Conservation (phyloP, 2,329 filamentous ascomycete species). For the Colletotrichum aenigma region DNA sequence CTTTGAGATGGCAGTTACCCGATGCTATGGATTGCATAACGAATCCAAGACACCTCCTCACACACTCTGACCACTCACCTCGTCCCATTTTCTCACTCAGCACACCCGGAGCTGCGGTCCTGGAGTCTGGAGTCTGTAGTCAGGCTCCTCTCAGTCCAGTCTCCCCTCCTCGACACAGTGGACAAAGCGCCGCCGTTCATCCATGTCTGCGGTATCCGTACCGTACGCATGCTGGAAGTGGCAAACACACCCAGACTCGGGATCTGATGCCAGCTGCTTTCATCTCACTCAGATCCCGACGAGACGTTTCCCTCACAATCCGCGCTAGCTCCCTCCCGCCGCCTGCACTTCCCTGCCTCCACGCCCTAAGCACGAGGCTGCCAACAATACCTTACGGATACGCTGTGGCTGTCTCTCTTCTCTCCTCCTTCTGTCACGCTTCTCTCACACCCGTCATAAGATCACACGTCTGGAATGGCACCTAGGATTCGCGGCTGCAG, state of each 20-base stretch:
- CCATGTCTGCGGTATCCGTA: slow-evolving; percentile 8
- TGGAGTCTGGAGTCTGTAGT: background rate
- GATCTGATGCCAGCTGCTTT: background rate
- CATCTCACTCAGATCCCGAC: background rate
- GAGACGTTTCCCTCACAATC: background rate
- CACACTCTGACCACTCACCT: slow-evolving; percentile 9
- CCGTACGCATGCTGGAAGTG: background rate
- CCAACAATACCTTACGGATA: background rate
- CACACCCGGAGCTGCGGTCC: slow-evolving; percentile 19
- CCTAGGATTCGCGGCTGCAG: background rate
- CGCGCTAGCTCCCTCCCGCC: background rate
- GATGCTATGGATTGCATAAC: slow-evolving; percentile 15
- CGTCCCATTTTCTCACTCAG: slow-evolving; percentile 16
- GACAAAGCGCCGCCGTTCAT: slow-evolving; percentile 9
- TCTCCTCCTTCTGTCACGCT: background rate
- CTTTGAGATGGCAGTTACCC: slow-evolving; percentile 20
- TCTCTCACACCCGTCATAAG: background rate
- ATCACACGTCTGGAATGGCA: background rate
- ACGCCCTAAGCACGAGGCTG: background rate
- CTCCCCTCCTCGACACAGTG: background rate
- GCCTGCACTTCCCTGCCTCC: background rate
- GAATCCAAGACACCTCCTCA: background rate
- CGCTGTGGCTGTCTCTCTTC: background rate
- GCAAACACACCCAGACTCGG: slow-evolving; percentile 3
- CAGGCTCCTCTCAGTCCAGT: background rate